Conservation (phyloP, 305 asterid genomes). For the Coffea humblotiana region DNA sequence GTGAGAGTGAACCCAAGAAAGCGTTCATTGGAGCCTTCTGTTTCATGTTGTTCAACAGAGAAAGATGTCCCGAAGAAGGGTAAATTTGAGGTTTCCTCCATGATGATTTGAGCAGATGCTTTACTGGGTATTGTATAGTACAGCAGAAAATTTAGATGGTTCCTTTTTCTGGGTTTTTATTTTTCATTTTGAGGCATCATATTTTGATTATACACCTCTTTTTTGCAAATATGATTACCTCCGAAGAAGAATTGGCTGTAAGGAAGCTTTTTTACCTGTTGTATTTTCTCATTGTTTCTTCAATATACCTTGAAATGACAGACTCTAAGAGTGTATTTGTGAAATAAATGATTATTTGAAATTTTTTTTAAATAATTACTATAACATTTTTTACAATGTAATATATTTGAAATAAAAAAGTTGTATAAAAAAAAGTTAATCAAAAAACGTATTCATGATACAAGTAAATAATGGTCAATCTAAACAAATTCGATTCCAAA, state of each 20-base stretch:
- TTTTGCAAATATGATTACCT: neutral
- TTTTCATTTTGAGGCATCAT: neutral
- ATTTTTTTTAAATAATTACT: too few relatives aligned
- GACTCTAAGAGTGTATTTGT: too few relatives aligned
- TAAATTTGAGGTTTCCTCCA: neutral
- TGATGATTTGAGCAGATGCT: neutral
- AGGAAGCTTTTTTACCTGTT: neutral
- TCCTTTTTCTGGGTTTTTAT: too few relatives aligned
- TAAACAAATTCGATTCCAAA: too few relatives aligned
- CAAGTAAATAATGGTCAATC: too few relatives aligned
- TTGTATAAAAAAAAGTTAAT: too few relatives aligned
- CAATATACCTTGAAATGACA: neutral
- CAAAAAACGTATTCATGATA: too few relatives aligned
- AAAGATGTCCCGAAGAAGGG: neutral
- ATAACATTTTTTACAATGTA: too few relatives aligned
- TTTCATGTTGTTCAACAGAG: neutral
- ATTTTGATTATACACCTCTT: neutral
- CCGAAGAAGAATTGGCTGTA: neutral
- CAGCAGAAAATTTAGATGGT: neutral
- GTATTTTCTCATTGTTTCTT: neutral
- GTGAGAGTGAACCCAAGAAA: slow-evolving; percentile 36
- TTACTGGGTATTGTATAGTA: neutral
- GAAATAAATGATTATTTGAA: too few relatives aligned
- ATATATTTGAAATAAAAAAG: too few relatives aligned
- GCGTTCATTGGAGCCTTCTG: slow-evolving; percentile 4